Evolutionary conservation across 768 basidiomycete genomes (phyloP), one percentile per base, ranked within the genome.

Genomic region (Rhizopogon sp.): DNA sequence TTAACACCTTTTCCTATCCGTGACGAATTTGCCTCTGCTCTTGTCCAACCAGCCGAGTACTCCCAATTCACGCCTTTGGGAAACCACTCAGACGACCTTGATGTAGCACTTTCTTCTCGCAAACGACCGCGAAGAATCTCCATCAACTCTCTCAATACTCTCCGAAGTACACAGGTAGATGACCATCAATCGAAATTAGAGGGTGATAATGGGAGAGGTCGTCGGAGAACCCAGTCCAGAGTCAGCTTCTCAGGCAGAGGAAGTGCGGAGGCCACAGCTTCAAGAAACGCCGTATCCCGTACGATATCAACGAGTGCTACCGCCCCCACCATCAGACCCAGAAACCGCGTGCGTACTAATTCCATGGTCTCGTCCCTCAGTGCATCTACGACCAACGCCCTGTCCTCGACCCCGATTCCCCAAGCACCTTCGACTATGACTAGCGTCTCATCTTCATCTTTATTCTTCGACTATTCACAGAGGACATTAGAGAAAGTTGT

Each of bases 1-100:
- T 73, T 93, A 39, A 88, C 90, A n/a, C 88, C 88, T 1, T 92
- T 90, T 66, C 90, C 90, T 35, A 81, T 82, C 51, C 83, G 90
- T 37, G 90, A 93, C 67, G 58, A 70, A 9, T 77, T 90, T 58
- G 83, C 90, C 17, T 87, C 88, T 22, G 88, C 89, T 17, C 76
- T 92, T 51, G 74, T 78, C 16, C 83, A 87, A 62, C 87, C 88
- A 10, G 76, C 81, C 9, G 79, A 82, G 63, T 78, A 80, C 53
- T 72, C 83, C 3, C 84, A 87, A 58, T 82, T 84, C 59, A 79
- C 76, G 2, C 64, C 77, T 7, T 71, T 79, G 62, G 82, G 84
- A 29, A 76, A 80, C 60, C 59, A 85, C 37, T 79, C 85, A 3
- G 88, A 92, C 65, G 90, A 91, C 68, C 72, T 89, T 46, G 86